Evolutionary conservation across 495 filamentous ascomycete genomes (phyloP).

Genomic region (Cryomyces antarcticus): DNA sequence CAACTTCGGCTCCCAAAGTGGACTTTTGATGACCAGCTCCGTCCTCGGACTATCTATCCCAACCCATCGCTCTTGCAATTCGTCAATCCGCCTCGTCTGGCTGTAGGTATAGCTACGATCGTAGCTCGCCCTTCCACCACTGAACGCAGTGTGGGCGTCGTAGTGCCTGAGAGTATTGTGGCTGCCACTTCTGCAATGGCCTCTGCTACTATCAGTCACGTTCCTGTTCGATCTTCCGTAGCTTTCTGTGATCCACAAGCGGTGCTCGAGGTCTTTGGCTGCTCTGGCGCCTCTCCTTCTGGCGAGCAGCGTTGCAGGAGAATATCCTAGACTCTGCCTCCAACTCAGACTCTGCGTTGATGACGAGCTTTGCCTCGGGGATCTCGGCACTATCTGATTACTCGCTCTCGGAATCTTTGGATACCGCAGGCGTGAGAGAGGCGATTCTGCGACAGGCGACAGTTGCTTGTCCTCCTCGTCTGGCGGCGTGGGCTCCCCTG

Average conservation of each 20-base stretch:
- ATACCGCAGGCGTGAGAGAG: constrained; percentile 18
- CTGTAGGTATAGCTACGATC: no score
- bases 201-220: no score
- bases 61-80: no score
- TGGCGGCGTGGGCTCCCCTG: constrained; percentile 19
- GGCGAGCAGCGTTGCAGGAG: constrained; percentile 10
- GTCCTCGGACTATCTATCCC: no score
- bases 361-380: constrained; percentile 2
- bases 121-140: no score
- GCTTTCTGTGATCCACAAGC: constrained; percentile 6
- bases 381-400: constrained; percentile 18
- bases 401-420: constrained; percentile 20
- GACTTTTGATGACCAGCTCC: no score
- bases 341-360: neutral
- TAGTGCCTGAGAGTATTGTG: no score
- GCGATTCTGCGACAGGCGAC: constrained; percentile 20
- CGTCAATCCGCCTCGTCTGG: no score
- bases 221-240: no score
- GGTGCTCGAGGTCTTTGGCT: constrained; percentile 9
- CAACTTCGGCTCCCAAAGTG: no score
- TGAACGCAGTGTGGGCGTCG: no score
- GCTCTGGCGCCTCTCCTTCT: constrained; percentile 12
- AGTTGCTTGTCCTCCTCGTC: constrained; percentile 17
- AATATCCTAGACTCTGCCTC: neutral
- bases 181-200: no score